These are phyloP conservation scores for Boletus edulis DNA, from an alignment of 768 basidiomycete genomes.

Conservation along the genomic window DNA sequence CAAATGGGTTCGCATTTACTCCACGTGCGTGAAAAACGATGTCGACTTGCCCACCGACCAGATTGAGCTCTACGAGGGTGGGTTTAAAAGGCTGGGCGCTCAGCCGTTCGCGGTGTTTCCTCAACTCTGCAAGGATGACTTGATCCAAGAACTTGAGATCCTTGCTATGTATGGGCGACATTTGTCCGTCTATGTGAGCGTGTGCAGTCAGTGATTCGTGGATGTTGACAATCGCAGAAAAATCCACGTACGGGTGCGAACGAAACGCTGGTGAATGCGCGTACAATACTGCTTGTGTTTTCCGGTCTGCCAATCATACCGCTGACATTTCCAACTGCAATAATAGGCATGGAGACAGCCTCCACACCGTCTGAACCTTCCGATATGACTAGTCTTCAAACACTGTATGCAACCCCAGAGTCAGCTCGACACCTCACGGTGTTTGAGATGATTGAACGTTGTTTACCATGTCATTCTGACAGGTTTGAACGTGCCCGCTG, in stretches of 20 bases:
- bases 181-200: conserved; percentile 16
- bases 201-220: background rate
- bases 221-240: background rate
- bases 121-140: conserved; percentile 26
- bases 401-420: conserved; percentile 13
- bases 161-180: conserved; percentile 20
- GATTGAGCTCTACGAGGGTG: conserved; percentile 26
- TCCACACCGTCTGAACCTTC: conserved; percentile 23
- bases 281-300: conserved; percentile 28
- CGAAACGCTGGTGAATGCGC: conserved; percentile 19
- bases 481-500: conserved; percentile 24
- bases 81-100: conserved; percentile 12
- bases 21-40: conserved; percentile 22
- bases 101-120: conserved; percentile 14
- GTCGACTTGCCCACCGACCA: conserved; percentile 11
- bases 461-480: conserved; percentile 25
- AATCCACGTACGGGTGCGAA: conserved; percentile 14
- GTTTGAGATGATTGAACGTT: background rate
- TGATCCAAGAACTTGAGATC: conserved; percentile 28
- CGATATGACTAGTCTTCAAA: conserved; percentile 12
- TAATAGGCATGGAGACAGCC: conserved; percentile 30
- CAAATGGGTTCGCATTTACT: conserved; percentile 21
- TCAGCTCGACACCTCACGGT: background rate
- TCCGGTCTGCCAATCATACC: conserved; percentile 25
- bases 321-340: conserved; percentile 26